Conservation (phyloP, 345 rosid species). For the Tarenaya hassleriana region DNA sequence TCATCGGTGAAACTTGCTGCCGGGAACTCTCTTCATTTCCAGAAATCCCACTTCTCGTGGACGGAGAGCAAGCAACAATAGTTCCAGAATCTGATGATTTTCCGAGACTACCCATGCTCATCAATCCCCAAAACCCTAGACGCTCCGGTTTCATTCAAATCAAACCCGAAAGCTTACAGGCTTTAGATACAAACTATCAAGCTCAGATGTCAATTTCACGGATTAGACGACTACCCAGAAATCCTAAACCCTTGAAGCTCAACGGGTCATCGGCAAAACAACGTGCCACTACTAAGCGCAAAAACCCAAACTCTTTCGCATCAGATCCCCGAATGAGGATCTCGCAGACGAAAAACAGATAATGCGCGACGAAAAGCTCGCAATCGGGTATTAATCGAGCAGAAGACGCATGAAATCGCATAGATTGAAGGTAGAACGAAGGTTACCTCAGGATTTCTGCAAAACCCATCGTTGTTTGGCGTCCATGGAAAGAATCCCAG, state of each 20-base stretch:
- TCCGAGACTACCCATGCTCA: slow-evolving; percentile 47
- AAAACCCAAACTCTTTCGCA: background rate
- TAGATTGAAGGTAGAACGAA: slow-evolving; percentile 26
- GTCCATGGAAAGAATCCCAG: slow-evolving; percentile 15
- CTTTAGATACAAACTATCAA: slow-evolving; percentile 15
- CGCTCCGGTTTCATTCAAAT: slow-evolving; percentile 22
- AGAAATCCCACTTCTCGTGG: slow-evolving; percentile 21
- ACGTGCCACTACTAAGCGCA: background rate
- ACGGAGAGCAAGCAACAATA: slow-evolving; percentile 28
- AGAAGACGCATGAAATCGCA: slow-evolving; percentile 20
- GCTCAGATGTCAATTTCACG: background rate
- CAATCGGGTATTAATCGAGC: slow-evolving; percentile 15
- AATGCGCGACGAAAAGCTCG: slow-evolving; percentile 23
- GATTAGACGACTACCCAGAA: background rate
- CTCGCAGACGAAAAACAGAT: slow-evolving; percentile 4
- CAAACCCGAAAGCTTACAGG: too few relatives aligned
- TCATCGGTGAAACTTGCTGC: slow-evolving; percentile 53
- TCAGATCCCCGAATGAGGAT: slow-evolving; percentile 14
- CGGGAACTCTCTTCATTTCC: slow-evolving; percentile 44
- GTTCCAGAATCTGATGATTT: slow-evolving; percentile 46
- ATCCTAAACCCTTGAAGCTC: slow-evolving; percentile 3
- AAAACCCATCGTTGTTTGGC: slow-evolving; percentile 17
- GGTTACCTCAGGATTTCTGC: slow-evolving; percentile 23
- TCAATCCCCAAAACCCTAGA: slow-evolving; percentile 30
- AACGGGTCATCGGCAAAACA: slow-evolving; percentile 10